A percentile compares a stretch with the other conserved stretches of the same genome.
Conservation (phyloP, 306 rosid genomes). For the Lathyrus aphaca region DNA sequence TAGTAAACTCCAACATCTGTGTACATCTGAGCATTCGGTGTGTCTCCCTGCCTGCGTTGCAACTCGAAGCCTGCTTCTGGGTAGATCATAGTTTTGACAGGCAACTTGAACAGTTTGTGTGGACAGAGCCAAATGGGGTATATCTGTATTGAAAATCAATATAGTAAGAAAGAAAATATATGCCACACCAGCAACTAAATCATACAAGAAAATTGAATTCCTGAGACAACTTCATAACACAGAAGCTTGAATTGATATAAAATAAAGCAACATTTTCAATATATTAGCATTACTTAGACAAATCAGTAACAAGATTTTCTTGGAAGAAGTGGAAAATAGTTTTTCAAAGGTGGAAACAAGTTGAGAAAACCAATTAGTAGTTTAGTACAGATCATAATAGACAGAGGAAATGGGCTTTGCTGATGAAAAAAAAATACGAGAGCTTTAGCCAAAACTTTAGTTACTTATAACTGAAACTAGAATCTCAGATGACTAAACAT, state of each 20-base stretch:
- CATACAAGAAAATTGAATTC: slow-evolving; percentile 4
- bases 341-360: slow-evolving; percentile 8
- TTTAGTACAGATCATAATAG: not conserved
- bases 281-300: slow-evolving; percentile 18
- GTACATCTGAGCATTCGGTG: slow-evolving; percentile 83
- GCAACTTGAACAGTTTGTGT: slow-evolving; percentile 78
- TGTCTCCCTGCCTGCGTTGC: slow-evolving; percentile 89
- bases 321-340: not conserved
- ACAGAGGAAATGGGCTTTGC: slow-evolving; percentile 32
- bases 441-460: slow-evolving; percentile 11
- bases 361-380: slow-evolving; percentile 14
- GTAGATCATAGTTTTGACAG: slow-evolving; percentile 72
- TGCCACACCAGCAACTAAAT: slow-evolving; percentile 1
- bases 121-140: slow-evolving; percentile 98
- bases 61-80: slow-evolving; percentile 96
- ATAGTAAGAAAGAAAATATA: not conserved
- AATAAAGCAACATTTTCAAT: slow-evolving; percentile 12
- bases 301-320: not conserved
- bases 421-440: not conserved
- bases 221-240: not conserved
- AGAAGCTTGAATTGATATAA: slow-evolving; percentile 28
- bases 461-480: slow-evolving; percentile 3
- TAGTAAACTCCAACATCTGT: slow-evolving; percentile 95
- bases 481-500: not conserved
- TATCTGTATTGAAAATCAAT: slow-evolving; percentile 51